Evolutionary conservation across 2,329 filamentous ascomycete species (phyloP).

Genomic region (Allantophomopsis cytisporea): DNA sequence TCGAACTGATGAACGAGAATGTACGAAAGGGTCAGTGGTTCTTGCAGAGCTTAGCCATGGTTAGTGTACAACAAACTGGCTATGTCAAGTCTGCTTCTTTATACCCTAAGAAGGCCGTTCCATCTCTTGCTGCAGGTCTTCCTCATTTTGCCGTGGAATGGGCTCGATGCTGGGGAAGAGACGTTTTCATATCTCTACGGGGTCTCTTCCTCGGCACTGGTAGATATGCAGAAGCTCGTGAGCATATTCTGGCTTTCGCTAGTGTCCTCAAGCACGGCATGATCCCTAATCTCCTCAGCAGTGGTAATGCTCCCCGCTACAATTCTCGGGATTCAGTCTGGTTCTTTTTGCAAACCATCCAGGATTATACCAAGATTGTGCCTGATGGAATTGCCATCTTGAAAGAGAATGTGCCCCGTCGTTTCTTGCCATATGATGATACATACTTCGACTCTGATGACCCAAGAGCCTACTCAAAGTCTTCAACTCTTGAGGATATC

Average conservation of each 20-base stretch:
- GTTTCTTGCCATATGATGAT: slow-evolving; percentile 91
- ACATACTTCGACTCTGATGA: slow-evolving; percentile 84
- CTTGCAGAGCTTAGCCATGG: slow-evolving; percentile 75
- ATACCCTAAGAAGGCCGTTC: slow-evolving; percentile 73
- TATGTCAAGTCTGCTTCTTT: slow-evolving; percentile 82
- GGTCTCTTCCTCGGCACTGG: slow-evolving; percentile 87
- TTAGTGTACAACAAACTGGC: slow-evolving; percentile 83
- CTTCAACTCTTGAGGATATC: slow-evolving; percentile 75
- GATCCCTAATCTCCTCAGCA: slow-evolving; percentile 88
- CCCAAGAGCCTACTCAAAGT: slow-evolving; percentile 68
- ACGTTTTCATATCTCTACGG: slow-evolving; percentile 91
- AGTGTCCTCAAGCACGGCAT: slow-evolving; percentile 96
- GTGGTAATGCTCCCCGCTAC: slow-evolving; percentile 76
- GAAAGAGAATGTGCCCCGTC: slow-evolving; percentile 62
- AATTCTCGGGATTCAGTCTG: slow-evolving; percentile 94
- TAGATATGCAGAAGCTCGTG: slow-evolving; percentile 74
- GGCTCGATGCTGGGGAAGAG: slow-evolving; percentile 94
- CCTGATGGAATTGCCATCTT: slow-evolving; percentile 65
- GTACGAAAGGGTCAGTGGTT: slow-evolving; percentile 78
- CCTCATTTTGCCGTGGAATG: slow-evolving; percentile 91
- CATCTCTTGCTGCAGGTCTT: slow-evolving; percentile 79
- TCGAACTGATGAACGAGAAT: slow-evolving; percentile 67
- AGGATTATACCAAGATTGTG: slow-evolving; percentile 76
- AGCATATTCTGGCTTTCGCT: slow-evolving; percentile 90
- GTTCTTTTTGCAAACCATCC: slow-evolving; percentile 95